A percentile compares a stretch with the other conserved stretches of the same genome.
Conservation (phyloP, 768 basidiomycete species). For the Tricholoma furcatifolium region DNA sequence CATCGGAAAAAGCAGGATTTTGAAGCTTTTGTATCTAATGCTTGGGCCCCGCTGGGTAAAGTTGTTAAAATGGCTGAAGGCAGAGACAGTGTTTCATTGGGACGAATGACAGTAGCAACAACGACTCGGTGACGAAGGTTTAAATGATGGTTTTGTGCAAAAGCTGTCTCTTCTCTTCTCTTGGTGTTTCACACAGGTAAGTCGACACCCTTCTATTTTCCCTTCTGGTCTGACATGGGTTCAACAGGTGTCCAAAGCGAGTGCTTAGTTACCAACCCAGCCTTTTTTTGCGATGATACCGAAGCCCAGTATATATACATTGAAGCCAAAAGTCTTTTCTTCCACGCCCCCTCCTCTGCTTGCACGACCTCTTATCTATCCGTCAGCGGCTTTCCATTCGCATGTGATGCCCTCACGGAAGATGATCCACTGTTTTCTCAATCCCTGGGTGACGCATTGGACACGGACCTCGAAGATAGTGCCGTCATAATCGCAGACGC, state of each 20-base stretch:
- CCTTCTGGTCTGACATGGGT: background rate
- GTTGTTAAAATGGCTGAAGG: slow-evolving; percentile 61
- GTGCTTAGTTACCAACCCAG: slow-evolving; percentile 3
- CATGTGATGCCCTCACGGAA: slow-evolving; percentile 23
- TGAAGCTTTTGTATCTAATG: slow-evolving; percentile 32
- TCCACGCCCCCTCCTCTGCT: slow-evolving; percentile 25
- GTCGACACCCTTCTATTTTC: background rate
- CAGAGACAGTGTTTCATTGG: slow-evolving; percentile 48
- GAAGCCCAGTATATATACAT: slow-evolving; percentile 38
- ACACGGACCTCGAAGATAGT: background rate
- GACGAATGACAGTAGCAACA: slow-evolving; percentile 34
- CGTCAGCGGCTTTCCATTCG: slow-evolving; percentile 22
- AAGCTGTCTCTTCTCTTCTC: no score
- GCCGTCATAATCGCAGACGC: slow-evolving; percentile 9
- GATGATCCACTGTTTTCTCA: slow-evolving; percentile 18
- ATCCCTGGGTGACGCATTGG: background rate
- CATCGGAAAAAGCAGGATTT: slow-evolving; percentile 15
- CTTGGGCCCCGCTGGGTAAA: slow-evolving; percentile 50
- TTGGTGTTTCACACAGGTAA: background rate
- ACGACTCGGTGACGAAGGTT: slow-evolving; percentile 12
- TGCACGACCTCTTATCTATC: slow-evolving; percentile 29
- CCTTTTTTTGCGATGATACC: slow-evolving; percentile 15
- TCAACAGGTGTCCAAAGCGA: background rate
- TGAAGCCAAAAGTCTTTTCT: slow-evolving; percentile 37
- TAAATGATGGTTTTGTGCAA: slow-evolving; percentile 3